phyloP scores from a whole-genome alignment of 805 yeast species.

The Ogataea corticis region DNA sequence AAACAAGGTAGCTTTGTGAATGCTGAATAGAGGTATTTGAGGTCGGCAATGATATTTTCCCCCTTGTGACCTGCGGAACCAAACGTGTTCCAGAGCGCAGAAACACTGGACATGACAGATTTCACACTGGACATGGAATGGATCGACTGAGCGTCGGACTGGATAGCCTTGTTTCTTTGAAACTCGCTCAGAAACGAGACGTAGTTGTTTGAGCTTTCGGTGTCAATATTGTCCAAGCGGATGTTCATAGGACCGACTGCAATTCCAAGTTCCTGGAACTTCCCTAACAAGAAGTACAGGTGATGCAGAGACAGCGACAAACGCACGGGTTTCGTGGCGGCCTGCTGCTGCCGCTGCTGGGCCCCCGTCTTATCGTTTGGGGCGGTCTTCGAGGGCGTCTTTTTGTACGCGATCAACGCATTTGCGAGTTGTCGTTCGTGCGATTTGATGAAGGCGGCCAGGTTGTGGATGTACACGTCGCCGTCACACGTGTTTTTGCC shows the following conservation, averaged over 20 bases:
- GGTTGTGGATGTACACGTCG: slow-evolving; percentile 54
- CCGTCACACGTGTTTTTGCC: slow-evolving; percentile 47
- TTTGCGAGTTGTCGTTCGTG: slow-evolving; percentile 62
- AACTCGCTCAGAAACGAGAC: slow-evolving; percentile 62
- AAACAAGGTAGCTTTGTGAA: slow-evolving; percentile 68
- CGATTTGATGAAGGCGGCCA: slow-evolving; percentile 52
- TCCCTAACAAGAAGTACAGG: slow-evolving; percentile 58
- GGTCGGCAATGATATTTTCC: slow-evolving; percentile 42
- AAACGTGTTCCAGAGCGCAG: slow-evolving; percentile 41
- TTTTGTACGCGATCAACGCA: slow-evolving; percentile 55
- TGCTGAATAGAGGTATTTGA: slow-evolving; percentile 58
- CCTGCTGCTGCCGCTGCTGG: slow-evolving; percentile 16
- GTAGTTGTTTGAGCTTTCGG: slow-evolving; percentile 48
- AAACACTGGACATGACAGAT: slow-evolving; percentile 48
- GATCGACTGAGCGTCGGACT: slow-evolving; percentile 46
- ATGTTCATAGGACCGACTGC: slow-evolving; percentile 63
- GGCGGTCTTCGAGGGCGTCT: slow-evolving; percentile 27
- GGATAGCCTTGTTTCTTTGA: slow-evolving; percentile 38
- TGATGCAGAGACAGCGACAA: slow-evolving; percentile 63
- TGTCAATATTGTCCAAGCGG: slow-evolving; percentile 55
- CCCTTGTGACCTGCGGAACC: slow-evolving; percentile 43
- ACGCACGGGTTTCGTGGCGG: slow-evolving; percentile 49
- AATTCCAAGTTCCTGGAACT: slow-evolving; percentile 48
- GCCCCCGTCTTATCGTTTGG: slow-evolving; percentile 8
- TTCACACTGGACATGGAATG: slow-evolving; percentile 60